A percentile compares a stretch with the other conserved stretches of the same genome.
Conservation (phyloP, 192 early-diverging fungal species). For the Backusella australiensis region DNA sequence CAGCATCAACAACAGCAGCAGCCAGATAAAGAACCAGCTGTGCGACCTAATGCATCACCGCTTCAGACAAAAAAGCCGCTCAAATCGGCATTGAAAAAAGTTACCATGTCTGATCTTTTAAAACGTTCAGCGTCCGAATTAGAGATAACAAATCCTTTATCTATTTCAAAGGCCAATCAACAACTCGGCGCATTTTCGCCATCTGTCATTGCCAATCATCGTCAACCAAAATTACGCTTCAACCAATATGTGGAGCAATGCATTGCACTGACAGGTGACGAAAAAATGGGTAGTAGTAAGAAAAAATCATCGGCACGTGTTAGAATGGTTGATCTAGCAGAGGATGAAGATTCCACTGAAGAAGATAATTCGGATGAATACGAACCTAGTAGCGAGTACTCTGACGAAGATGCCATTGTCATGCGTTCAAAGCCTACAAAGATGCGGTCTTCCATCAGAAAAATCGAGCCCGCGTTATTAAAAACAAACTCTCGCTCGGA, state of each 20-base stretch:
- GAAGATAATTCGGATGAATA: constrained; percentile 9
- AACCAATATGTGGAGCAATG: constrained; percentile 60
- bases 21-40: not conserved
- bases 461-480: constrained; percentile 10
- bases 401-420: not conserved
- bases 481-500: constrained; percentile 13
- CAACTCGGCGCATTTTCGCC: constrained; percentile 35
- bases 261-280: constrained; percentile 41
- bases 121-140: constrained; percentile 34
- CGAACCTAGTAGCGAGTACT: not conserved
- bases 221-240: constrained; percentile 55
- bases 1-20: not conserved
- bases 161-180: constrained; percentile 30
- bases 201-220: constrained; percentile 45
- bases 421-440: not conserved
- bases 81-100: constrained; percentile 56
- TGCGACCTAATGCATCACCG: not conserved
- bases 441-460: constrained; percentile 11
- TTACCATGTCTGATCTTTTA: constrained; percentile 51
- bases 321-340: not conserved
- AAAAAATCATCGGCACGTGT: not conserved
- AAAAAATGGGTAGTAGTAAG: not conserved
- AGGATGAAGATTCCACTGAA: not conserved
- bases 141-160: constrained; percentile 23
- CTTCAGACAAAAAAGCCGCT: constrained; percentile 14